Conservation (phyloP, 495 filamentous ascomycete genomes). For the Aspergillus heteromorphus region DNA sequence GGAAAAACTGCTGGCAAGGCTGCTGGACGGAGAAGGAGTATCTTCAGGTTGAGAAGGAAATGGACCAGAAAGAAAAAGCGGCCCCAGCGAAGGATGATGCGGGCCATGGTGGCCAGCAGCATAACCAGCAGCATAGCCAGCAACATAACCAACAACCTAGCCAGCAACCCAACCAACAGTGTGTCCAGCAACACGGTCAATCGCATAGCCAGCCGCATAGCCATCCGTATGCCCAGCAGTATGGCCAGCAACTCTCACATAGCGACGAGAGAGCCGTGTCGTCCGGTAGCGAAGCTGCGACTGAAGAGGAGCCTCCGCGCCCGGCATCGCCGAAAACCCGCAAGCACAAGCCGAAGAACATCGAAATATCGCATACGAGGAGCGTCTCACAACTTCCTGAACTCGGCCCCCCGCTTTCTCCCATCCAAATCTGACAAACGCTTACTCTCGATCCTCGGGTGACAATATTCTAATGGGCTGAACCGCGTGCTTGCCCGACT, state of each 20-base stretch:
- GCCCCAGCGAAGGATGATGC: constrained; percentile 20
- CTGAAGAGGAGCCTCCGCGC: constrained; percentile 26
- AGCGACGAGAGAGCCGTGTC: constrained; percentile 57
- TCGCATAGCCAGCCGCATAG: too few species aligned
- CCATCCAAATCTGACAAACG: constrained; percentile 47
- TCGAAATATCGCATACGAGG: constrained; percentile 33
- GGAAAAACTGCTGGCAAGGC: constrained; percentile 91
- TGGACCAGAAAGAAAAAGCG: constrained; percentile 43
- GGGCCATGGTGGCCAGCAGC: constrained; percentile 7
- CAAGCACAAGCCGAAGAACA: constrained; percentile 36
- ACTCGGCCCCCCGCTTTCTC: constrained; percentile 71
- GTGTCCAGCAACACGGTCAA: too few species aligned
- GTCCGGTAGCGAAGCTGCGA: constrained; percentile 50
- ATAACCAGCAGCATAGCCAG: too few species aligned
- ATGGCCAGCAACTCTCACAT: constrained; percentile 2
- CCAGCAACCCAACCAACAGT: too few species aligned
- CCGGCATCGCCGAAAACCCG: constrained; percentile 29
- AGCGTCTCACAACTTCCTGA: constrained; percentile 48
- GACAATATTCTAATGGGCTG: not conserved
- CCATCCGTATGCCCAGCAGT: too few species aligned
- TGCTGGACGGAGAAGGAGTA: constrained; percentile 85
- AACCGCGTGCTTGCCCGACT: constrained; percentile 1
- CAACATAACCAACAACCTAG: too few species aligned
- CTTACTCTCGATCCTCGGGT: not conserved
- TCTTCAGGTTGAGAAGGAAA: constrained; percentile 63